Conservation (phyloP, 2,329 filamentous ascomycete species). For the Ophiostoma montium region DNA sequence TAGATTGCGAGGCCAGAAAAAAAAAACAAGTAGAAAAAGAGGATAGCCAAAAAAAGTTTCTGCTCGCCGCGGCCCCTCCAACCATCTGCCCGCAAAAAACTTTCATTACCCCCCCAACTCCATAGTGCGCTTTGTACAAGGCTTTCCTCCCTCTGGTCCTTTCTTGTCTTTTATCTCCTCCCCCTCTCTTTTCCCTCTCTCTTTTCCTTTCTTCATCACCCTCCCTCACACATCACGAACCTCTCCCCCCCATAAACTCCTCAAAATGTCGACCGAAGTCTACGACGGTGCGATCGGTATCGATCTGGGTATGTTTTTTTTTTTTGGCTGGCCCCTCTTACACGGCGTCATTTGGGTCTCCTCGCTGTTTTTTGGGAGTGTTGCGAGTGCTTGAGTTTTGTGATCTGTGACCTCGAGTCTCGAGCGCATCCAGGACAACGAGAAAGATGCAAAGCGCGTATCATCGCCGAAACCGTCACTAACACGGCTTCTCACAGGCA, state of each 20-base stretch:
- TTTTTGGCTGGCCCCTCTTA: not conserved
- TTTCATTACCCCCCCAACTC: conserved; percentile 1
- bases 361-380: no score
- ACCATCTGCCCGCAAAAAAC: conserved; percentile 5
- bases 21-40: conserved; percentile 1
- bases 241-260: not conserved
- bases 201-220: not conserved
- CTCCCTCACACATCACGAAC: not conserved
- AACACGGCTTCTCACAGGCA: conserved; percentile 49
- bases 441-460: no score
- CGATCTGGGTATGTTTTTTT: conserved; percentile 69
- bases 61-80: conserved; percentile 3
- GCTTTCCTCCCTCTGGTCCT: not conserved
- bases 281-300: conserved; percentile 99
- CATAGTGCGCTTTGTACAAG: no score
- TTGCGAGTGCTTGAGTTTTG: no score
- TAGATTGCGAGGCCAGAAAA: conserved; percentile 4
- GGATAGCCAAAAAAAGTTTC: conserved; percentile 7
- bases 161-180: not conserved
- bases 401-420: no score
- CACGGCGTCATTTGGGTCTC: no score
- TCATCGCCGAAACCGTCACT: not conserved
- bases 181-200: conserved; percentile 3
- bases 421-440: no score
- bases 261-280: conserved; percentile 79